phyloP scores from a whole-genome alignment of 257 asterid genomes.

The Scutellaria baicalensis region DNA sequence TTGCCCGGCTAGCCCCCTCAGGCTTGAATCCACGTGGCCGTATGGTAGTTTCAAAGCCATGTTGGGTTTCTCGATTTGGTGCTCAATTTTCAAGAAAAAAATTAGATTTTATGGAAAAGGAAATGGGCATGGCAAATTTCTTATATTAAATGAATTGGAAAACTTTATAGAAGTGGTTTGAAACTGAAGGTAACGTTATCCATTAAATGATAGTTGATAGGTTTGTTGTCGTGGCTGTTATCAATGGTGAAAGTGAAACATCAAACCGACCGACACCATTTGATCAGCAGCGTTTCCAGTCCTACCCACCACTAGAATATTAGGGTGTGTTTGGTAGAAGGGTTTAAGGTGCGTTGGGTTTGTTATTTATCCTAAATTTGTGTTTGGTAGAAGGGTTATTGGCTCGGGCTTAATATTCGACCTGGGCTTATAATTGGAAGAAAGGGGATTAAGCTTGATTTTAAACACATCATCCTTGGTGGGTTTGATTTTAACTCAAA shows the following conservation, averaged over 20 bases:
- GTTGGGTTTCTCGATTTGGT: background rate
- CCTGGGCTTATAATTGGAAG: too few species aligned
- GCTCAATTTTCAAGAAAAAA: background rate
- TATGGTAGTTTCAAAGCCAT: conserved; percentile 51
- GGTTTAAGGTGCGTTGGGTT: too few species aligned
- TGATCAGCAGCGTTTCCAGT: too few species aligned
- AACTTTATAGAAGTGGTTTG: background rate
- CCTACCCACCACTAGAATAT: too few species aligned
- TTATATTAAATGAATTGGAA: background rate
- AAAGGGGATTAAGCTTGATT: too few species aligned
- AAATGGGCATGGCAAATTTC: background rate
- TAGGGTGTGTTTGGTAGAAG: too few species aligned
- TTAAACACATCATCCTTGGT: too few species aligned
- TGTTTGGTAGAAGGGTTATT: too few species aligned
- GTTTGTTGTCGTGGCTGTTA: background rate
- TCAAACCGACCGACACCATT: conserved; percentile 9
- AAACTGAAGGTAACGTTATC: background rate
- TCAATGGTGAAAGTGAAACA: background rate
- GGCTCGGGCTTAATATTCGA: too few species aligned
- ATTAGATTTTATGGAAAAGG: too few species aligned
- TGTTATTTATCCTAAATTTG: too few species aligned
- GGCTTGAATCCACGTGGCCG: conserved; percentile 46
- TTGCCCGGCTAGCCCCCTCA: conserved; percentile 57
- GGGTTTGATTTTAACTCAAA: too few species aligned
- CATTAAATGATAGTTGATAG: conserved; percentile 3